Percentiles rank a stretch among this genome's conserved stretches.
Conservation (phyloP, 2,329 filamentous ascomycete species). For the Penicillium sclerotigenum region DNA sequence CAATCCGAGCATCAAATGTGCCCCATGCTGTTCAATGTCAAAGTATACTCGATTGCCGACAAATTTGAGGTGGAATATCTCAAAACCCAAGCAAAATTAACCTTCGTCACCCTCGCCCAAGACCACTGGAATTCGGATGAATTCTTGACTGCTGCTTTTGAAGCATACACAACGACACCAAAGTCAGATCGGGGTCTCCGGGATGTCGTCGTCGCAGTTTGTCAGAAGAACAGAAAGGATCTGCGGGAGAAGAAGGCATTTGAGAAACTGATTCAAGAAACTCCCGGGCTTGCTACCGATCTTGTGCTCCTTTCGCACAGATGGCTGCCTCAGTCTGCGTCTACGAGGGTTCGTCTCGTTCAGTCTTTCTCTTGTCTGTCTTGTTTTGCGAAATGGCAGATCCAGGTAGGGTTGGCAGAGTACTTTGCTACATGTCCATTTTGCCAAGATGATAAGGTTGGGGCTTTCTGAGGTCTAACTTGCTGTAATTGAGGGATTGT, state of each 20-base stretch:
- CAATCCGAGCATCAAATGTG: background rate
- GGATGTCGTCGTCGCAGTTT: slow-evolving; percentile 2
- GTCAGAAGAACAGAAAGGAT: background rate
- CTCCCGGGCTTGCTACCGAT: background rate
- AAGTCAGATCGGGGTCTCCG: slow-evolving; percentile 4
- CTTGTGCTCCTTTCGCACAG: background rate
- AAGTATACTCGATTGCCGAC: background rate
- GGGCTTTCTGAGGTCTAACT: background rate
- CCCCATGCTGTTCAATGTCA: background rate
- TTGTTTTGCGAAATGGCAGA: slow-evolving; percentile 3
- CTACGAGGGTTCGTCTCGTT: background rate
- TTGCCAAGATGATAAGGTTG: background rate
- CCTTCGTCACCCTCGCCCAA: background rate
- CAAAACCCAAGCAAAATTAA: background rate
- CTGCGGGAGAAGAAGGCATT: background rate
- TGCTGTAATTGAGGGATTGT: background rate
- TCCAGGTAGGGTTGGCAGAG: background rate
- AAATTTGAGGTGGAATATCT: background rate
- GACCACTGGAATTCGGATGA: background rate
- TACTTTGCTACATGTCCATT: background rate
- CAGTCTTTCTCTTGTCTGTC: background rate
- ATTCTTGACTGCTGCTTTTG: background rate
- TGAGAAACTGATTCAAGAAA: background rate
- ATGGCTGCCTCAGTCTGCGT: background rate
- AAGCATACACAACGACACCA: slow-evolving; percentile 1